These are phyloP conservation scores for Mrakia gelida DNA, from an alignment of 768 basidiomycete species.

Conservation along the genomic window DNA sequence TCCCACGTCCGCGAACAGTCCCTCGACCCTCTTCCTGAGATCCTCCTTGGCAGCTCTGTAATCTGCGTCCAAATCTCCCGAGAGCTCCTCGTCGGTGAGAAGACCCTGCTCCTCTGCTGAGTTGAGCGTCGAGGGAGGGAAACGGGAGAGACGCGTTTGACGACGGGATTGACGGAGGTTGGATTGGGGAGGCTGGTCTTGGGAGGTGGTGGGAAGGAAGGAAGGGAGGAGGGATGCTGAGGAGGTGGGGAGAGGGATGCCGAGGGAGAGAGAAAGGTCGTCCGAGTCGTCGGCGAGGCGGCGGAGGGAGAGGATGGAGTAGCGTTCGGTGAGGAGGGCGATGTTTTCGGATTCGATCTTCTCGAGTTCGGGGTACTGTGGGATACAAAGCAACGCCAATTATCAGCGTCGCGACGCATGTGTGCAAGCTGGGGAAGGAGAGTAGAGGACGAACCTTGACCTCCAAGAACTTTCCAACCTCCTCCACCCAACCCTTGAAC, in stretches of 20 bases:
- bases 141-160: slow-evolving; percentile 38
- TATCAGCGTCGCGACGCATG: not conserved
- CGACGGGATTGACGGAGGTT: slow-evolving; percentile 46
- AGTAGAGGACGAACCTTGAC: slow-evolving; percentile 60
- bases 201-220: not conserved
- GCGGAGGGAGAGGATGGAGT: slow-evolving; percentile 63
- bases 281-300: slow-evolving; percentile 62
- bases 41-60: slow-evolving; percentile 61
- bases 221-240: slow-evolving; percentile 58
- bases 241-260: slow-evolving; percentile 59
- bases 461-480: slow-evolving; percentile 77
- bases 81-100: slow-evolving; percentile 34
- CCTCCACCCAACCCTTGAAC: slow-evolving; percentile 76
- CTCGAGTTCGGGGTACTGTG: slow-evolving; percentile 71
- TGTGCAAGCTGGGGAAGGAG: not conserved
- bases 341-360: slow-evolving; percentile 69
- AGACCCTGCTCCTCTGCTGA: slow-evolving; percentile 34
- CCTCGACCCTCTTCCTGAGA: slow-evolving; percentile 53
- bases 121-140: slow-evolving; percentile 22
- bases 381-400: not conserved
- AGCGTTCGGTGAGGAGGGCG: slow-evolving; percentile 68
- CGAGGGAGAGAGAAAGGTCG: slow-evolving; percentile 21
- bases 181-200: slow-evolving; percentile 2
- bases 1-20: slow-evolving; percentile 71
- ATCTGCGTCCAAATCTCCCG: slow-evolving; percentile 56